Conservation (phyloP, 495 filamentous ascomycete species). For the Penicillium flavigenum region DNA sequence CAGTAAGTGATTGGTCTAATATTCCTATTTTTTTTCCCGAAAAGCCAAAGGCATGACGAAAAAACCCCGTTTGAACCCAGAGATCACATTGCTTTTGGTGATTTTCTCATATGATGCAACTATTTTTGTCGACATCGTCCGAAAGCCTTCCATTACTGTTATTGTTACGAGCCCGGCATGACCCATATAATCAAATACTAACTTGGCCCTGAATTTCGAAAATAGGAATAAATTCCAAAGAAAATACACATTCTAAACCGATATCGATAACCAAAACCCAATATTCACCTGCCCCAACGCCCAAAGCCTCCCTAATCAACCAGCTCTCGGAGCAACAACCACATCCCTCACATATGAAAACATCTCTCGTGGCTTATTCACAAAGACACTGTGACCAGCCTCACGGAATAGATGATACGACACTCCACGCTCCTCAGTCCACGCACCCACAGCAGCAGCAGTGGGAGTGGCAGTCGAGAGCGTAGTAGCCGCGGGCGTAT, state of each 20-base stretch:
- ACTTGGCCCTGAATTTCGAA: not conserved
- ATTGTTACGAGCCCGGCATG: not conserved
- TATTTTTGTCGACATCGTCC: constrained; percentile 26
- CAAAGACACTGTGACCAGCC: constrained; percentile 40
- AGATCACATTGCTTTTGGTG: constrained; percentile 12
- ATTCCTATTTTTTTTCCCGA: not conserved
- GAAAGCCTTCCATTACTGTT: constrained; percentile 9
- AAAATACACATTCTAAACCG: not conserved
- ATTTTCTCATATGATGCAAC: constrained; percentile 14
- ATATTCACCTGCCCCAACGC: not conserved
- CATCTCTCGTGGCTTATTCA: constrained; percentile 38
- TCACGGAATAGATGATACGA: constrained; percentile 39
- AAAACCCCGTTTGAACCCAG: constrained; percentile 15
- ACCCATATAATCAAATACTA: not conserved
- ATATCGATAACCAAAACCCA: not conserved
- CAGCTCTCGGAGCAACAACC: constrained; percentile 24
- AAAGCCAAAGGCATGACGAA: constrained; percentile 18
- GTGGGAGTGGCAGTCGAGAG: constrained; percentile 2
- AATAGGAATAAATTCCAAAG: not conserved
- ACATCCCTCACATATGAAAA: constrained; percentile 43
- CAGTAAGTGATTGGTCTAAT: not conserved
- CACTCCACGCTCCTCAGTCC: constrained; percentile 34
- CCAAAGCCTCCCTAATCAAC: not conserved
- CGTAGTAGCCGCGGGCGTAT: not conserved
- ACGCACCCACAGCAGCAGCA: constrained; percentile 24